Evolutionary conservation across 805 yeast genomes (phyloP), one percentile per base, ranked within the genome.

Genomic region (Saccharomyces cerevisiae): DNA sequence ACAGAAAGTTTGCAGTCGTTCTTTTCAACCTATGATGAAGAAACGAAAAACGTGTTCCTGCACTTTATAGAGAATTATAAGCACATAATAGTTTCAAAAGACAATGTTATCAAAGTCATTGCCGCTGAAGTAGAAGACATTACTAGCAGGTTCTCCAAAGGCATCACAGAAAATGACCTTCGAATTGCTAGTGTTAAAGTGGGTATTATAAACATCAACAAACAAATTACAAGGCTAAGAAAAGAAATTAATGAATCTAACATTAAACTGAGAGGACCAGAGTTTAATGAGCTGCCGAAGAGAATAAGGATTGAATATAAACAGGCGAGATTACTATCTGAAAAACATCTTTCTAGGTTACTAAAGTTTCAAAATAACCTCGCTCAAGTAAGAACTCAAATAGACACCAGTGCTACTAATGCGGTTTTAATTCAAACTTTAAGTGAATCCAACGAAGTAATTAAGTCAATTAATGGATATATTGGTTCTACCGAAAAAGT

Each of bases 401-500:
- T 79, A 49, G 79, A 79, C 59, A 67, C 70, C 50, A 75, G 81
- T 3, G 60, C 72, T 10, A 74, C 74, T 10, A 77, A 77, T 58
- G 64, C 67, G 31, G 67, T 71, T 22, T 59, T 78, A 5, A 51
- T 75, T 6, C 65, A 63, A 17, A 75, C 77, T 2, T 56, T 79
- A 22, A 63, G 67, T 51, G 65, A 69, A 17, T 73, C 79, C 24
- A 64, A 71, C 4, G 60, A 61, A 8, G 63, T 75, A 21, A 65
- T 79, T 32, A 63, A 64, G 49, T 56, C 63, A 27, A 66, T 79
- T 48, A 78, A 78, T 54, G 52, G 65, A 8, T 72, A 71, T 50
- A 57, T 73, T 32, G 81, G 79, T 3, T 78, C 77, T 2, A 67
- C 72, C 13, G 80, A 78, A 9, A 64, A 68, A 36, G 76, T 79